Evolutionary conservation across 345 rosid genomes (phyloP).

Genomic region (Bruguiera gymnorhiza): DNA sequence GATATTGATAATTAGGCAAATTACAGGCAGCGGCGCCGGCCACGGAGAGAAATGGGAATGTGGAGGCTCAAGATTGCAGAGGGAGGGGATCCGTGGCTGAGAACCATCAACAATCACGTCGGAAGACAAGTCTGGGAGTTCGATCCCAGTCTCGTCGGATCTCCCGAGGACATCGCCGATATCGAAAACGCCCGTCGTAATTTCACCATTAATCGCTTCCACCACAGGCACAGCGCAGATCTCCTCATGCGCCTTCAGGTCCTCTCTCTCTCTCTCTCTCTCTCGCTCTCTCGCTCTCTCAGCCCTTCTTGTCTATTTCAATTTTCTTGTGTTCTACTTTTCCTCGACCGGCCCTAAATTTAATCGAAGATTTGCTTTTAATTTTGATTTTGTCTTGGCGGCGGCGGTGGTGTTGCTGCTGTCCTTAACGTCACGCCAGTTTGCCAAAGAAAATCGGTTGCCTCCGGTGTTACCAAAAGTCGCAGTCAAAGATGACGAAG

Average conservation of each 20-base stretch:
- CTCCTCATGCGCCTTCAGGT: conserved; percentile 90
- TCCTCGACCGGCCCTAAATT: no score
- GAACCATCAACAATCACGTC: conserved; percentile 57
- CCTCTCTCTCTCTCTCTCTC: neutral
- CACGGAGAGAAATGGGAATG: conserved; percentile 35
- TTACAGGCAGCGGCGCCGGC: no score
- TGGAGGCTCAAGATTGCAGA: conserved; percentile 88
- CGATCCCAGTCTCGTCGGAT: conserved; percentile 52
- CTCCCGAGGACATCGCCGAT: conserved; percentile 57
- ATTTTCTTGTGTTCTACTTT: no score
- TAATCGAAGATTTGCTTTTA: no score
- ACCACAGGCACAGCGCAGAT: conserved; percentile 77
- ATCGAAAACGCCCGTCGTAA: conserved; percentile 57
- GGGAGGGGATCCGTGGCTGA: conserved; percentile 75
- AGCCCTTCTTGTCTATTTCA: no score
- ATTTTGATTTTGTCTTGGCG: no score
- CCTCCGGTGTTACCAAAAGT: conserved; percentile 44
- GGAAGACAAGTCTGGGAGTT: conserved; percentile 94
- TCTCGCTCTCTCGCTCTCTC: neutral
- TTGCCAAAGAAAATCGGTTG: conserved; percentile 56
- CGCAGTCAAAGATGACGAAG: conserved; percentile 52
- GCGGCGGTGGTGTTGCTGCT: neutral
- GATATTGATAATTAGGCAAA: no score
- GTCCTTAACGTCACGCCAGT: conserved; percentile 28
- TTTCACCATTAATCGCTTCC: conserved; percentile 54